Evolutionary conservation across 257 asterid species (phyloP), one percentile per base, ranked within the genome.

Genomic region (Scutellaria barbata): DNA sequence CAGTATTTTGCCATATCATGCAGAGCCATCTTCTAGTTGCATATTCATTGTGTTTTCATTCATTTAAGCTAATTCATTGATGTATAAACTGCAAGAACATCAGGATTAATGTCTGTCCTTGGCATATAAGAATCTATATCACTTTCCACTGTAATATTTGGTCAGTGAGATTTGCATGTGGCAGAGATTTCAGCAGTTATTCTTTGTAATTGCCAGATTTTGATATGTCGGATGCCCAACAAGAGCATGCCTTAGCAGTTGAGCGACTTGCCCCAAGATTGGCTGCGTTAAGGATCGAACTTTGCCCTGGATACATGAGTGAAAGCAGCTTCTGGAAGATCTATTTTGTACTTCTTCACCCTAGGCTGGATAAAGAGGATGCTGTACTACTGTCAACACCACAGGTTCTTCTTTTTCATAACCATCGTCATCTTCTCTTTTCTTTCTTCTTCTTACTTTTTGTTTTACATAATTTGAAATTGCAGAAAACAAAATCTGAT

Each of bases 171-270:
- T 30, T 53, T 68, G 16, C 43, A 43, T 13, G 8, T 4, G 73
- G 25, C 22, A 50, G 30, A 18, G 6, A 50, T 56, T 72, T 69
- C 56, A 58, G 45, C 78, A 56, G 42, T 56, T 69, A 9, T 56
- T 68, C 14, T 57, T 74, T 57, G 57, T 55, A 46, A 52, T 48
- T 60, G 17, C 70, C 80, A 86, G 98, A 85, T 71, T 89, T 90
- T 74, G 85, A 85, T 64, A 54, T 93, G 86, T 83, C 97, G n/a
- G 87, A 89, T 80, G 84, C 85, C 74, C 98, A 93, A 76, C 97
- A 93, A 85, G 98, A 93, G 71, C 97, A 90, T 50, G 97, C 96
- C 30, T 80, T 90, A 69, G 95, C 98, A 63, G 91, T 93, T 37
- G 98, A 93, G 64, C 86, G 71, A 51, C 85, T 87, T 69, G 92